Conservation (phyloP, 805 yeast genomes). For the Sungouiella thailandica region DNA sequence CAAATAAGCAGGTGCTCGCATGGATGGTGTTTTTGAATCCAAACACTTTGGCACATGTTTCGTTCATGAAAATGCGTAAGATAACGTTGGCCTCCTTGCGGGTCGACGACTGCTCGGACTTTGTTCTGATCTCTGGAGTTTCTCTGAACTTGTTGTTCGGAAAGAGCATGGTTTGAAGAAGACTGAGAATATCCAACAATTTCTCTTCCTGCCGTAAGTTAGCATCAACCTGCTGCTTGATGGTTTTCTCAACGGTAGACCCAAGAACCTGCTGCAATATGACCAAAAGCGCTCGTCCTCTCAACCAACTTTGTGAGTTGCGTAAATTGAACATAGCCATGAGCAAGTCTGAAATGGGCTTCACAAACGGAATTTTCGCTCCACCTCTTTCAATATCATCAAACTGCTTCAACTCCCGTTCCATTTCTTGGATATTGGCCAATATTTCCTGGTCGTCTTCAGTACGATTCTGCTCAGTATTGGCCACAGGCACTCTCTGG, state of each 20-base stretch:
- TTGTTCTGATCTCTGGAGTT: constrained; percentile 42
- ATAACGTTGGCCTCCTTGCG: constrained; percentile 55
- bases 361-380: constrained; percentile 50
- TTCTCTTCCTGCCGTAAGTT: constrained; percentile 38
- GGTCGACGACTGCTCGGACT: constrained; percentile 47
- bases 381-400: constrained; percentile 33
- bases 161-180: constrained; percentile 25
- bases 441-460: constrained; percentile 13
- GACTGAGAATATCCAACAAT: constrained; percentile 32
- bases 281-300: constrained; percentile 79
- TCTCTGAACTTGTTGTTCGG: constrained; percentile 48
- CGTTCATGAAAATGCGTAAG: constrained; percentile 54
- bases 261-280: constrained; percentile 84
- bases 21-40: constrained; percentile 59
- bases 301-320: constrained; percentile 65
- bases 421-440: constrained; percentile 43
- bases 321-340: constrained; percentile 65
- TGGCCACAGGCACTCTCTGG: constrained; percentile 1
- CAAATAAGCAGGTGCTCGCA: constrained; percentile 59
- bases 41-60: constrained; percentile 66
- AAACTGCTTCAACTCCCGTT: constrained; percentile 48
- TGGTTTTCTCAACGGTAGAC: constrained; percentile 74
- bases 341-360: constrained; percentile 76
- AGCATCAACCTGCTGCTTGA: constrained; percentile 40
- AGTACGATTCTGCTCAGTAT: neutral